Evolutionary conservation across 768 basidiomycete species (phyloP), one percentile per base, ranked within the genome.

Genomic region (Sporobolomyces roseus): DNA sequence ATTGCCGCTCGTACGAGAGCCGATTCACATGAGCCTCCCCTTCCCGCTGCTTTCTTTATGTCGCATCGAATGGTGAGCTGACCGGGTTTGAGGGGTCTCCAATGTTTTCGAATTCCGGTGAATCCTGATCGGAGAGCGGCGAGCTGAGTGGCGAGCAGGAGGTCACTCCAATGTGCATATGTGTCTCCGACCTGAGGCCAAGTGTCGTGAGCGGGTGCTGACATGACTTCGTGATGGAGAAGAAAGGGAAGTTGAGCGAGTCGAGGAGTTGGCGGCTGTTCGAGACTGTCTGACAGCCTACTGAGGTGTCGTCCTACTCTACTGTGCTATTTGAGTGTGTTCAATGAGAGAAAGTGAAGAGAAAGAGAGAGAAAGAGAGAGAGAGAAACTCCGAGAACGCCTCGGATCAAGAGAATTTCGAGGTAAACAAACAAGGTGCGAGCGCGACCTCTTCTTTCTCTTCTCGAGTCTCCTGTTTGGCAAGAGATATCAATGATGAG

Each of bases 181-280:
- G 25, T 38, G n/a, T 36, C 33, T 36, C 54, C 54, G 4, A 55
- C 33, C 23, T 23, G 36, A 2, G 54, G 54, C 54, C 54, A 55
- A 3, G 13, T 19, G 13, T 55, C 35, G 54, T 55, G 54, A 35
- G 54, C 35, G 38, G 54, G 54, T 36, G 54, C 54, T 33, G 54
- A 55, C 54, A 55, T 55, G n/a, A n/a, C 25, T 13, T 46, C 6
- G 45, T 13, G 45, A 46, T 13, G 45, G 21, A 46, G 45, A 46
- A 7, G 21, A 46, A 23, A 46, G 45, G 12, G 12, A 21, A 46
- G 45, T 46, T 10, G 21, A 46, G 10, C 6, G 45, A 23, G 21
- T 41, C 45, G 45, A 46, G 45, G 6, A 41, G 45, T n/a, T n/a
- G n/a, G n/a, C n/a, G 45, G 23, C 45, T 14, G 45, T 13, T 10